Base-by-base conservation (phyloP, 148 eudicot genomes). In the Rhododendron ovatum region DNA sequence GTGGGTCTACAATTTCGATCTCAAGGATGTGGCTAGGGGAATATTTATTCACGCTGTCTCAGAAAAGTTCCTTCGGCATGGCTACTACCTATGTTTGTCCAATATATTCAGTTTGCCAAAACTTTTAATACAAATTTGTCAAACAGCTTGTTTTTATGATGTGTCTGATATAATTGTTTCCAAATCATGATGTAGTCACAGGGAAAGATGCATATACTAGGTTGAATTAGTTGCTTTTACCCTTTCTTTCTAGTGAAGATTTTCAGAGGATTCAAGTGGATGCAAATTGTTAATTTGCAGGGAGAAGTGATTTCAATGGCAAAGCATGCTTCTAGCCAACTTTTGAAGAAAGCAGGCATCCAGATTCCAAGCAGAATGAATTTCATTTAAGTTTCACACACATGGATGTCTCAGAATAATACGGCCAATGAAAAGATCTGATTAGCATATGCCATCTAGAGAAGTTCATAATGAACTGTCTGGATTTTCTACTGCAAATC, bases 331-430 rank as follows among this genome's bases (percentile, higher is more conserved):
- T 86, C 99, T 15, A 83, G 82, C 71, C 89, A 89, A 84, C 89
- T 96, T 79, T 81, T 96, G 90, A 87, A 90, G 85, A 94, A 92
- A 84, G 96, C 99, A 53, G 93, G 95, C 83, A 93, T 95, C 84
- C 86, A 86, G 81, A 94, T 96, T 84, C 96, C 99, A 18, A 88
- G 76, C 80, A 92, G 95, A 91, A 96, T 96, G 99, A 92, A 92
- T 78, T 13, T 89, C 55, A 11, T 92, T 84, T 87, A 48, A 78
- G 22, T 61, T 59, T 33, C 28, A 80, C 12, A 1, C 12, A 13
- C 35, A 7, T 78, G 10, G 12, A n/a, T 79, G 59, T n/a, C 9
- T 77, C 4, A 1, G 14, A 41, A 77, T 77, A 41, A 2, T 65
- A 41, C 45, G 45, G 8, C 45, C 8, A 7, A 7, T 0, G 45